Evolutionary conservation across 2,329 filamentous ascomycete genomes (phyloP).

Genomic region (Clarireedia hainanense): DNA sequence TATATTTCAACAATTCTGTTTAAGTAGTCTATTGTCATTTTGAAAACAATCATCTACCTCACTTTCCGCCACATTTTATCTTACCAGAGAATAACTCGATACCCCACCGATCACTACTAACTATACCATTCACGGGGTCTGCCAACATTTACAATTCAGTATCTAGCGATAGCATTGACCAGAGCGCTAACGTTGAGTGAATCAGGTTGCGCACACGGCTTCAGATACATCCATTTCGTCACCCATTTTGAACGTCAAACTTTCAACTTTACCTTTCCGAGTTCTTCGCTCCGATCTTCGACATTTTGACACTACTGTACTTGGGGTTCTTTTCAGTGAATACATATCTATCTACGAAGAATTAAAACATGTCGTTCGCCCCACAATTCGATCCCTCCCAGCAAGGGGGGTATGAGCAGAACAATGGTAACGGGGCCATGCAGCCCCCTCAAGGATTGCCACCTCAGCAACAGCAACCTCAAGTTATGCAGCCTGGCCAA

Average conservation of each 20-base stretch:
- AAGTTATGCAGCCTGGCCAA: slow-evolving; percentile 39
- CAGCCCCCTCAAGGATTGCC: slow-evolving; percentile 41
- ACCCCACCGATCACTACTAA: background rate
- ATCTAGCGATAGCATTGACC: background rate
- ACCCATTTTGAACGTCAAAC: background rate
- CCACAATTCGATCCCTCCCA: slow-evolving; percentile 49
- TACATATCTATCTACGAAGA: background rate
- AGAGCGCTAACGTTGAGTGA: slow-evolving; percentile 7
- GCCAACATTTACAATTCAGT: slow-evolving; percentile 2
- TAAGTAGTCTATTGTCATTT: background rate
- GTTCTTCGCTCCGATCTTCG: background rate
- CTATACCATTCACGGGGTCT: background rate
- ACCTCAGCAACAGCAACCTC: slow-evolving; percentile 28
- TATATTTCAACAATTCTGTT: background rate
- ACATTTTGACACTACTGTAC: background rate
- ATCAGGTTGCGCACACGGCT: slow-evolving; percentile 2
- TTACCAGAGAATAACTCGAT: background rate
- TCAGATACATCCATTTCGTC: slow-evolving; percentile 1
- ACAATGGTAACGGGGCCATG: slow-evolving; percentile 31
- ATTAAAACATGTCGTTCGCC: background rate
- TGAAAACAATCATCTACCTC: background rate
- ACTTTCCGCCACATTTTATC: background rate
- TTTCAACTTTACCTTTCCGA: slow-evolving; percentile 5
- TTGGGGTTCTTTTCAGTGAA: background rate
- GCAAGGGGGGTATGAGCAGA: slow-evolving; percentile 44